Evolutionary conservation across 208 protist genomes (phyloP), one percentile per base, ranked within the genome.

Genomic region (Jaenimonas drosophilae): DNA sequence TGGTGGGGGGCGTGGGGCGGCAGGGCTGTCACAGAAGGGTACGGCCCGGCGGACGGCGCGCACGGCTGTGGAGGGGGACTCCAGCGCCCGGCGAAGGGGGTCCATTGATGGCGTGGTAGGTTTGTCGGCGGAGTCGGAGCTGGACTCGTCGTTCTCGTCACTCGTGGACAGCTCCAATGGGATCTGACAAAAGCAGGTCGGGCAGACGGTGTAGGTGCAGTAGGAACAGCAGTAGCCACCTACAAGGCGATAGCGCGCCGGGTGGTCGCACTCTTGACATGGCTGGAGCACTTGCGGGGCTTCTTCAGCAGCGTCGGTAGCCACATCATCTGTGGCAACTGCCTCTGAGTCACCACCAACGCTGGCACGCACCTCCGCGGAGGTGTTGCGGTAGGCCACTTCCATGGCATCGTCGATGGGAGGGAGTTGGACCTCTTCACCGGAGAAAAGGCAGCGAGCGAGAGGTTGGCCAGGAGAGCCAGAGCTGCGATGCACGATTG

Each of bases 191-290:
- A 69, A 75, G 57, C 83, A 91, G 19, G 27, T 19, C 17, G 47
- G 49, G 43, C 83, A 91, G 26, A 91, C 60, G 0, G 83, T 75
- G 58, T 88, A 88, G 49, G 71, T 74, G 64, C 83, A 91, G 70
- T 78, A 91, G 4, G 66, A 71, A 59, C 83, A 91, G 62, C 72
- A 74, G 57, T 71, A 84, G 31, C 63, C 83, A 4, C 68, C 54
- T 12, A 40, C 50, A 27, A 77, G 68, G 47, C 83, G 74, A 45
- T 86, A 88, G 5, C 83, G 71, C 29, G 68, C 64, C 17, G 52
- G 49, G 0, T 56, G 55, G 14, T 64, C 46, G 41, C 70, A 71
- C 46, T 80, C 52, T 16, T 12, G 12, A 39, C 81, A 91, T 12
- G 64, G 59, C 26, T n/a, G n/a, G n/a, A n/a, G n/a, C n/a, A n/a